Conservation (phyloP, 2,329 filamentous ascomycete genomes). For the Sphaerostilbella broomeana region DNA sequence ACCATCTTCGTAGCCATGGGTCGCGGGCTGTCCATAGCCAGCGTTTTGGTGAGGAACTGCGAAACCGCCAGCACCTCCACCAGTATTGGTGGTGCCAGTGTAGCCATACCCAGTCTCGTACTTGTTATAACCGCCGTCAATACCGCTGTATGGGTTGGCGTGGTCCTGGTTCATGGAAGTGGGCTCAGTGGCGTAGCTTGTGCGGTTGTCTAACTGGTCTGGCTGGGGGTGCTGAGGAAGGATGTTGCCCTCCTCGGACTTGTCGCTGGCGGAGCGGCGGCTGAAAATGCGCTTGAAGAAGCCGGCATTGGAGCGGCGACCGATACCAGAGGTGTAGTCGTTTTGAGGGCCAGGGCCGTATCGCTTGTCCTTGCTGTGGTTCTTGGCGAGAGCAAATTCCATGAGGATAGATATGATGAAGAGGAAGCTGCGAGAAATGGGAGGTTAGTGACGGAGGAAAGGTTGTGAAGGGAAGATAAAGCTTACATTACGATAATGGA, state of each 20-base stretch:
- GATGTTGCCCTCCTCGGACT: constrained; percentile 23
- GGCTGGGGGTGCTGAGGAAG: constrained; percentile 37
- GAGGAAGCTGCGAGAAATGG: constrained; percentile 48
- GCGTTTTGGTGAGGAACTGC: constrained; percentile 5
- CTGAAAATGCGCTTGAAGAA: constrained; percentile 32
- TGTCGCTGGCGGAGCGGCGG: constrained; percentile 19
- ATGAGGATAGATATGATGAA: constrained; percentile 67
- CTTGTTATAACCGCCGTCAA: constrained; percentile 21
- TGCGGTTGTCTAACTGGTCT: constrained; percentile 33
- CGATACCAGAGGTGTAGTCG: constrained; percentile 55
- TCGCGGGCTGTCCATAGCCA: constrained; percentile 15
- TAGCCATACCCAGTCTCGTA: constrained; percentile 23
- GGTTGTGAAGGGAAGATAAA: not conserved
- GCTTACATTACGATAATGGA: constrained; percentile 68
- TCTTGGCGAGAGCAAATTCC: constrained; percentile 60
- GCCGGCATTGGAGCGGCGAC: constrained; percentile 22
- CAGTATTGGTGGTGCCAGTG: constrained; percentile 4
- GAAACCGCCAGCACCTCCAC: constrained; percentile 5
- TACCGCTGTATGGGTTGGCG: constrained; percentile 21
- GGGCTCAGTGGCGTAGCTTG: constrained; percentile 36
- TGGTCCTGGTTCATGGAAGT: constrained; percentile 27
- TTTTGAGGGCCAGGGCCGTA: constrained; percentile 47
- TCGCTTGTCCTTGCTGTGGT: constrained; percentile 68
- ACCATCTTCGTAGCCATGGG: constrained; percentile 33
- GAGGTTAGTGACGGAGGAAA: not conserved